Percentiles rank a stretch among this genome's conserved stretches.
These are phyloP conservation scores for Emericellopsis atlantica DNA, from an alignment of 2,329 filamentous ascomycete species.

Conservation along the genomic window DNA sequence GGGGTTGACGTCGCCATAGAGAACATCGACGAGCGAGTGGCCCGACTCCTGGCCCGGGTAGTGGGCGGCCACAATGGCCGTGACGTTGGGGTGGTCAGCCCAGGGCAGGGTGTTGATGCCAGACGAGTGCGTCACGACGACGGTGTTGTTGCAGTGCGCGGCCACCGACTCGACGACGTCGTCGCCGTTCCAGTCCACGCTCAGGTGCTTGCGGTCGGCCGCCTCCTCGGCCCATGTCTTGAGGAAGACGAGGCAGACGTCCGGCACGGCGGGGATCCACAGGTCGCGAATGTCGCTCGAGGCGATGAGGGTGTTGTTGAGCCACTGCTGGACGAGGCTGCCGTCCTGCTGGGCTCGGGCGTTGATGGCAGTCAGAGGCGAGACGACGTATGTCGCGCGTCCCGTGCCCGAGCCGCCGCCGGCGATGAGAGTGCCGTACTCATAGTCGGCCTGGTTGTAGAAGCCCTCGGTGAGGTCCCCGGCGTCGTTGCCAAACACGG, in stretches of 20 bases:
- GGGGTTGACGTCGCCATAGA: constrained; percentile 56
- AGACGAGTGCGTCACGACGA: constrained; percentile 58
- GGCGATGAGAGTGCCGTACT: constrained; percentile 43
- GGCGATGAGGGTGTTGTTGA: constrained; percentile 30
- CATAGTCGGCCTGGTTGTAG: constrained; percentile 49
- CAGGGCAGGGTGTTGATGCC: constrained; percentile 56
- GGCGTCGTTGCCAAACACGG: constrained; percentile 39
- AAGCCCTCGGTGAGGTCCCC: constrained; percentile 48
- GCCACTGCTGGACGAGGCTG: constrained; percentile 30
- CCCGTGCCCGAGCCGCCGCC: constrained; percentile 39
- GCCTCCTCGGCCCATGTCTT: constrained; percentile 56
- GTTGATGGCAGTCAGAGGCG: constrained; percentile 24
- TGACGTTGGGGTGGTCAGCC: constrained; percentile 54
- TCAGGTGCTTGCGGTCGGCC: constrained; percentile 40
- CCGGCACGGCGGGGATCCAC: constrained; percentile 35
- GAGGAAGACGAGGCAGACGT: constrained; percentile 54
- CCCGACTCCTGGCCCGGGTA: constrained; percentile 62
- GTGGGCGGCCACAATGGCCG: constrained; percentile 55
- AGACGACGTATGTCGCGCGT: constrained; percentile 22
- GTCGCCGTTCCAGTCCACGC: constrained; percentile 47
- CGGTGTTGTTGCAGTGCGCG: constrained; percentile 46
- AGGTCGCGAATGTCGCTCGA: constrained; percentile 27
- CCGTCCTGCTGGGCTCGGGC: constrained; percentile 32
- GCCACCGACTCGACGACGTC: constrained; percentile 49
- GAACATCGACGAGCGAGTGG: constrained; percentile 50